These are phyloP conservation scores for Pseudopyricularia javanii DNA, from an alignment of 2,329 filamentous ascomycete genomes.

Conservation along the genomic window DNA sequence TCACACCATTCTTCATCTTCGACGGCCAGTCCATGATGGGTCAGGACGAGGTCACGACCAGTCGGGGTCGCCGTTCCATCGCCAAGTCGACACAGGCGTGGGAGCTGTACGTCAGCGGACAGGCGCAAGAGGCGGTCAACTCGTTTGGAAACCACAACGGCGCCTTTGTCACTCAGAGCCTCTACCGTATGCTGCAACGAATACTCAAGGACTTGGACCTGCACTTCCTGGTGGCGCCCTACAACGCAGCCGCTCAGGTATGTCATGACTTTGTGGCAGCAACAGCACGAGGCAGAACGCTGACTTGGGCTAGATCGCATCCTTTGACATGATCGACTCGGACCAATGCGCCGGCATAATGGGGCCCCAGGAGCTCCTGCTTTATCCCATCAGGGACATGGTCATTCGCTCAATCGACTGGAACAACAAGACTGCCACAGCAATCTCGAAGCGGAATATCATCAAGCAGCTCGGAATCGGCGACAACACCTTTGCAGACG, in stretches of 20 bases:
- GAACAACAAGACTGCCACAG: conserved; percentile 50
- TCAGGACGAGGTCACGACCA: conserved; percentile 57
- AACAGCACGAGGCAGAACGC: background rate
- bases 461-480: conserved; percentile 54
- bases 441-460: conserved; percentile 54
- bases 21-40: conserved; percentile 73
- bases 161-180: conserved; percentile 59
- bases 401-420: conserved; percentile 59
- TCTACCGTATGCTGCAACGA: conserved; percentile 66
- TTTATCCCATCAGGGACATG: conserved; percentile 72
- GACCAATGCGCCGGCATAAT: conserved; percentile 65
- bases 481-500: conserved; percentile 70
- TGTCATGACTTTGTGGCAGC: conserved; percentile 10
- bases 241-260: conserved; percentile 79
- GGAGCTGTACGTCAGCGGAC: conserved; percentile 71
- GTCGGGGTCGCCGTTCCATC: conserved; percentile 53
- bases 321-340: conserved; percentile 57
- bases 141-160: conserved; percentile 73
- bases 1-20: conserved; percentile 83
- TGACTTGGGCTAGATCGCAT: conserved; percentile 49
- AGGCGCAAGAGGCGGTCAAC: conserved; percentile 68
- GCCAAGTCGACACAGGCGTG: conserved; percentile 68
- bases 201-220: conserved; percentile 58
- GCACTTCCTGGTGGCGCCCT: conserved; percentile 73
- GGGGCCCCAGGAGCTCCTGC: conserved; percentile 71